Percentiles rank a stretch among this genome's conserved stretches.
Evolutionary conservation across 192 early-diverging fungal species (phyloP).

Genomic region (Linnemannia schmuckeri): DNA sequence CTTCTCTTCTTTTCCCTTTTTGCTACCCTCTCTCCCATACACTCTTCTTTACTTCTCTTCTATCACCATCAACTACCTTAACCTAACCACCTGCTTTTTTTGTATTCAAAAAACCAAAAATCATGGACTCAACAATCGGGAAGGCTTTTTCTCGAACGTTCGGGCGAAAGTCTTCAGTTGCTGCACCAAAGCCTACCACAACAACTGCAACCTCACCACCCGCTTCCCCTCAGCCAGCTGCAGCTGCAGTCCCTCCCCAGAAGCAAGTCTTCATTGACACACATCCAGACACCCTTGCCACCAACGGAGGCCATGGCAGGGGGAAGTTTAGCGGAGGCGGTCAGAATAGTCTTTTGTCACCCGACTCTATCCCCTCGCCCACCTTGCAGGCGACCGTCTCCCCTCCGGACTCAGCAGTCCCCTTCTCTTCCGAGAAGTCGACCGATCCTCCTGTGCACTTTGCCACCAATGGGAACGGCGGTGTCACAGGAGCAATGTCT

Average conservation of each 20-base stretch:
- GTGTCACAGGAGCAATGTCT: not conserved
- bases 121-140: conserved; percentile 15
- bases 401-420: not conserved
- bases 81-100: not conserved
- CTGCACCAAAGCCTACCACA: not conserved
- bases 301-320: not conserved
- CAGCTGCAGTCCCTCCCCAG: not conserved
- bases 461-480: not conserved
- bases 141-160: conserved; percentile 22
- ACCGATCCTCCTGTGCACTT: not conserved
- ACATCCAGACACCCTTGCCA: not conserved
- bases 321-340: not conserved
- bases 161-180: not conserved
- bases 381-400: not conserved
- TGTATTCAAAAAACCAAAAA: not conserved
- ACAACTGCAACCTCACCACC: not conserved
- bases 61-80: not conserved
- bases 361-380: not conserved
- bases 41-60: not conserved
- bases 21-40: not conserved
- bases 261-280: conserved; percentile 25
- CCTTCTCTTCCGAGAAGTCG: not conserved
- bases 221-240: not conserved
- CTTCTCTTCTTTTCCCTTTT: not conserved
- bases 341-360: not conserved